Evolutionary conservation across 2,329 filamentous ascomycete genomes (phyloP), one percentile per base, ranked within the genome.

Genomic region (Colletotrichum tanaceti): DNA sequence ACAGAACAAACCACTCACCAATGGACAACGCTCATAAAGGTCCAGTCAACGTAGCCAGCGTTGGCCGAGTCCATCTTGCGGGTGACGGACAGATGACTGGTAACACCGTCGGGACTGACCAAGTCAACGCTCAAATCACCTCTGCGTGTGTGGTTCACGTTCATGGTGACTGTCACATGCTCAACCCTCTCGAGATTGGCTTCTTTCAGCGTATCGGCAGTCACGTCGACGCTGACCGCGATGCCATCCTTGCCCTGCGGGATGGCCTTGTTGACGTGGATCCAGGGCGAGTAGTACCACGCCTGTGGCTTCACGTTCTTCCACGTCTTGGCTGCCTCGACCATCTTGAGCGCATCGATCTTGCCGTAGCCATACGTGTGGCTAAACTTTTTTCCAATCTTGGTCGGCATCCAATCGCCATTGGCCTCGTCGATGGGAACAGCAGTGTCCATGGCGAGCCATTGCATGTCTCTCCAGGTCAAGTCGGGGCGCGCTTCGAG

Each of bases 121-220:
- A 99, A 84, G 76, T 99, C 96, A 44, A 97, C 95, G 76, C 93
- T 97, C 32, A 99, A 79, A 77, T 99, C 96, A 65, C 96, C 96
- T 72, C 96, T 91, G 68, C 92, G 91, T 2, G 87, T 90, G 77
- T 99, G 96, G 63, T 93, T 88, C 28, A 98, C 87, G 75, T 99
- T 99, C 94, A 99, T 99, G 3, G 95, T 98, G 43, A 99, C 88
- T 0, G 95, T 98, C 43, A 99, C 93, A 80, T 99, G 96, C 82
- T 99, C 96, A 32, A 99, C 77, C 18, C 92, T 89, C 74, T 90
- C 93, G 16, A 99, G 78, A 76, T 99, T 99, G 73, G 93, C 93
- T 24, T 89, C 80, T 75, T 91, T 88, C 65, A 98, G 83, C 88
- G 94, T 93, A 22, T 94, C 89, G 62, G 89, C 80, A 0, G 93